These are phyloP conservation scores for Fusarium ramigenum DNA, from an alignment of 2,329 filamentous ascomycete species.

Conservation along the genomic window DNA sequence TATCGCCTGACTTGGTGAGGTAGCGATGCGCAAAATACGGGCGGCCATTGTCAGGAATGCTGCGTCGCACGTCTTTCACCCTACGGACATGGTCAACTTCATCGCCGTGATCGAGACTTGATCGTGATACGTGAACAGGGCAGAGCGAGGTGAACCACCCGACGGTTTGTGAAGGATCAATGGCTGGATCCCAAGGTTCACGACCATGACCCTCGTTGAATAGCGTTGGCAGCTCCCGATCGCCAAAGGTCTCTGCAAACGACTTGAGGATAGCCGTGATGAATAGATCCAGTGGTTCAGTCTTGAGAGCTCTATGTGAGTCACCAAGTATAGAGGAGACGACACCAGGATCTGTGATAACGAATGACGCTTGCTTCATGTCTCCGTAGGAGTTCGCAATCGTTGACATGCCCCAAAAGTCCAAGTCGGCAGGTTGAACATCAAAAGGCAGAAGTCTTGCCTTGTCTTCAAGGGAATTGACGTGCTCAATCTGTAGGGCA, in stretches of 20 bases:
- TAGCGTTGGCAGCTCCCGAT: constrained; percentile 48
- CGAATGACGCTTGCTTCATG: neutral
- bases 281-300: constrained; percentile 52
- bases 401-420: constrained; percentile 34
- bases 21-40: constrained; percentile 25
- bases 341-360: neutral
- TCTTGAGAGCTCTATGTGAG: constrained; percentile 46
- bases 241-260: constrained; percentile 47
- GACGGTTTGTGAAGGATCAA: constrained; percentile 52
- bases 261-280: constrained; percentile 48
- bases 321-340: constrained; percentile 28
- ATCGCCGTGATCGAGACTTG: neutral
- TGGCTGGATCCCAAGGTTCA: constrained; percentile 45
- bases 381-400: constrained; percentile 19
- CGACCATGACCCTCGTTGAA: constrained; percentile 56
- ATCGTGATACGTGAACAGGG: constrained; percentile 41
- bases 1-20: neutral
- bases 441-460: constrained; percentile 1
- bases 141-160: constrained; percentile 58
- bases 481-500: constrained; percentile 47
- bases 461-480: neutral
- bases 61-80: constrained; percentile 21
- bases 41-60: constrained; percentile 18
- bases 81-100: constrained; percentile 7
- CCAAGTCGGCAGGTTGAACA: constrained; percentile 4